Conservation (phyloP, 2,329 filamentous ascomycete genomes). For the Thielaviopsis ethacetica region DNA sequence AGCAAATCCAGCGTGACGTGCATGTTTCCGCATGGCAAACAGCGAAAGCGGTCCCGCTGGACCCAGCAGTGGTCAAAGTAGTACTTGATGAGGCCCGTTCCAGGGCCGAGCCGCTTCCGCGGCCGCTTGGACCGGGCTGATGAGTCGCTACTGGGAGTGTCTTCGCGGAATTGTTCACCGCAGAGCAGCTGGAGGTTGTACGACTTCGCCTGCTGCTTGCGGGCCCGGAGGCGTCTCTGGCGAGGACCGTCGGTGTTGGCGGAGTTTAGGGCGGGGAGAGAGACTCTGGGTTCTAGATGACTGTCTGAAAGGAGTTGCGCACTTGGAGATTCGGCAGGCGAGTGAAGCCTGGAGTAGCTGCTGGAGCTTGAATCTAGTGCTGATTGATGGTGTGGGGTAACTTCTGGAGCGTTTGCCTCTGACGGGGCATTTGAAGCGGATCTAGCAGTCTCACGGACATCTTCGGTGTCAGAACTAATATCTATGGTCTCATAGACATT, state of each 20-base stretch:
- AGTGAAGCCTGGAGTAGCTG: not conserved
- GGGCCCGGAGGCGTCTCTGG: not conserved
- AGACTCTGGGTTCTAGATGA: not conserved
- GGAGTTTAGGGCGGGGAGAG: not conserved
- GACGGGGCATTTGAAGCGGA: not conserved
- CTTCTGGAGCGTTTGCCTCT: not conserved
- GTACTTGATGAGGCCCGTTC: constrained; percentile 28
- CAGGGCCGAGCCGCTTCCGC: not conserved
- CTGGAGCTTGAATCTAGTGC: not conserved
- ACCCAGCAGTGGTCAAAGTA: constrained; percentile 28
- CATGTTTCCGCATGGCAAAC: constrained; percentile 32
- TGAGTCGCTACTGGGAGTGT: not conserved
- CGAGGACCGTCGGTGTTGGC: not conserved
- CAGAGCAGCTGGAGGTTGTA: constrained; percentile 46
- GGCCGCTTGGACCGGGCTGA: not conserved
- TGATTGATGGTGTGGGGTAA: not conserved
- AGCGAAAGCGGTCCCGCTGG: constrained; percentile 31
- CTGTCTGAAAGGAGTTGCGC: not conserved
- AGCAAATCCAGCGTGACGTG: constrained; percentile 32
- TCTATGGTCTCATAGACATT: not conserved
- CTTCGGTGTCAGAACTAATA: not conserved
- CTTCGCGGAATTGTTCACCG: constrained; percentile 18
- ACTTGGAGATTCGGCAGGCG: not conserved
- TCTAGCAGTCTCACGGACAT: not conserved
- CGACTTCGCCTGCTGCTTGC: not conserved